Percentiles rank a stretch among this genome's conserved stretches.
phyloP scores from a whole-genome alignment of 306 rosid genomes.

The Carpinus fangiana region DNA sequence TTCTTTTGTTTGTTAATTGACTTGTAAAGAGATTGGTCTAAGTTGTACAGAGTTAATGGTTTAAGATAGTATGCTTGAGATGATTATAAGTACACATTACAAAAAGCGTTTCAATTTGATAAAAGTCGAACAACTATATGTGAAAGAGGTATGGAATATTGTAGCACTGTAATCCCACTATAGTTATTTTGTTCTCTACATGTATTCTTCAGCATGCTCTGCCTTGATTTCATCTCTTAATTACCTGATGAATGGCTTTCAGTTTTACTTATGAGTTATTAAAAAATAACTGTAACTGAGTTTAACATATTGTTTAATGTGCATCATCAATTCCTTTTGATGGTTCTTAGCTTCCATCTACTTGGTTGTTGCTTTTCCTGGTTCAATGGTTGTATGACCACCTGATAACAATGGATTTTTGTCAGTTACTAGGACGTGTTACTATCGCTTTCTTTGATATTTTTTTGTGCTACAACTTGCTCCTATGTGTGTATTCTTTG shows the following conservation, averaged over 20 bases:
- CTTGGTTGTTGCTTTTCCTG: neutral
- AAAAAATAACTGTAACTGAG: too few relatives aligned
- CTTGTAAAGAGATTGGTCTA: neutral
- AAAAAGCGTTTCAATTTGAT: neutral
- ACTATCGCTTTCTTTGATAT: neutral
- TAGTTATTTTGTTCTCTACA: neutral
- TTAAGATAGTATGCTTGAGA: neutral
- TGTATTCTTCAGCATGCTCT: neutral
- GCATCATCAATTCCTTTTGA: neutral
- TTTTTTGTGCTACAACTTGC: constrained; percentile 1
- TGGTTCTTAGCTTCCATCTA: neutral
- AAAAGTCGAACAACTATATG: neutral
- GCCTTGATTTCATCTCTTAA: neutral
- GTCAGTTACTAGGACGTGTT: neutral
- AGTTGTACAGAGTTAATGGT: neutral
- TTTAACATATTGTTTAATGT: neutral
- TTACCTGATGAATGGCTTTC: neutral
- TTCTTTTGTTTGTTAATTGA: constrained; percentile 8
- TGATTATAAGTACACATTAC: neutral
- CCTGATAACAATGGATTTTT: neutral
- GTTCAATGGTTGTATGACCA: too few relatives aligned
- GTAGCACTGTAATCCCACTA: neutral
- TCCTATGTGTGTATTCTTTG: neutral
- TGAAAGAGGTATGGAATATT: neutral
- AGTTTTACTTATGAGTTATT: neutral